Evolutionary conservation across 2,329 filamentous ascomycete species (phyloP).

Genomic region (Ophiostoma fasciatum): DNA sequence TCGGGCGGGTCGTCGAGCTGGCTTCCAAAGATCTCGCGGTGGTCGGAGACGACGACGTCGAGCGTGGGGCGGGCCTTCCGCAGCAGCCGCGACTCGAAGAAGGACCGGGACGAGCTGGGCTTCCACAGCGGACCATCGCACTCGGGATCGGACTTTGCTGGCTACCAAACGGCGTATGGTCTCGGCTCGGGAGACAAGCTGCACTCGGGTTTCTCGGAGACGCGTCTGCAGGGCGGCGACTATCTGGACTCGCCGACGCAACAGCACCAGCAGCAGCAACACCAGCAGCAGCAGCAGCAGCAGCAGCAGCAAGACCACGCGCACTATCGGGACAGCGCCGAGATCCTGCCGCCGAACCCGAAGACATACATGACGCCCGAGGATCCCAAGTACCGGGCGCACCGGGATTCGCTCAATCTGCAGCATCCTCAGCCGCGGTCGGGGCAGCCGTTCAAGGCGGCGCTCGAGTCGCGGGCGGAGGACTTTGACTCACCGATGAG

Average conservation of each 20-base stretch:
- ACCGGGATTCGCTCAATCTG: slow-evolving; percentile 66
- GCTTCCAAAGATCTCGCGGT: slow-evolving; percentile 88
- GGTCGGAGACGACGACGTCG: slow-evolving; percentile 92
- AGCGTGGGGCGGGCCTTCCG: slow-evolving; percentile 69
- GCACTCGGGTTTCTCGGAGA: slow-evolving; percentile 40
- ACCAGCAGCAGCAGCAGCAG: slow-evolving; percentile 3
- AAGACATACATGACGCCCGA: slow-evolving; percentile 41
- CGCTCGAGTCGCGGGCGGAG: slow-evolving; percentile 55
- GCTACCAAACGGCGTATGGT: slow-evolving; percentile 50
- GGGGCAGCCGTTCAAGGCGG: slow-evolving; percentile 58
- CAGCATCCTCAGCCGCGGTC: slow-evolving; percentile 66
- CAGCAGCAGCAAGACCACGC: not conserved
- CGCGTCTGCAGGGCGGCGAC: slow-evolving; percentile 24
- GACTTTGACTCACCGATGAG: slow-evolving; percentile 48
- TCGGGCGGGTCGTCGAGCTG: slow-evolving; percentile 63
- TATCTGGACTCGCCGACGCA: slow-evolving; percentile 12
- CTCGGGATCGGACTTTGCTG: slow-evolving; percentile 59
- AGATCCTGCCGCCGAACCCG: slow-evolving; percentile 25
- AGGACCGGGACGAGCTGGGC: slow-evolving; percentile 35
- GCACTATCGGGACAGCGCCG: not conserved
- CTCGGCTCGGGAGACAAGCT: slow-evolving; percentile 47
- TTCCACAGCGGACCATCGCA: slow-evolving; percentile 39
- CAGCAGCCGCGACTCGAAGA: slow-evolving; percentile 48
- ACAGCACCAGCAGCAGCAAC: slow-evolving; percentile 2
- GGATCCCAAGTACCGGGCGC: slow-evolving; percentile 69